These are phyloP conservation scores for Coemansia sp. DNA, from an alignment of 192 early-diverging fungal species.

Conservation along the genomic window DNA sequence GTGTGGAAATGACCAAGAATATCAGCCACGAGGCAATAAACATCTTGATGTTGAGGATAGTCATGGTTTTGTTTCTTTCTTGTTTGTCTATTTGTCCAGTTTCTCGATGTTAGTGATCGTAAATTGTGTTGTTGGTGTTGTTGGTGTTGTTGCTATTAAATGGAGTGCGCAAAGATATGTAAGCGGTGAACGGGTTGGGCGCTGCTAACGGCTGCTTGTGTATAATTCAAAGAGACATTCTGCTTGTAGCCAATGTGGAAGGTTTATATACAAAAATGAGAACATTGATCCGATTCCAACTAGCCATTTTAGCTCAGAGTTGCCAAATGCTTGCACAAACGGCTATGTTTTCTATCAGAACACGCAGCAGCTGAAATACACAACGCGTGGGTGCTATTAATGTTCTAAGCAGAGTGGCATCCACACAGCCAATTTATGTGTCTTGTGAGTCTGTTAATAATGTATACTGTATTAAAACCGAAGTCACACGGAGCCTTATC, in stretches of 20 bases:
- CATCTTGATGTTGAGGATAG: background rate
- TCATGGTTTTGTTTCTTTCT: background rate
- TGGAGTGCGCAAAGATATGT: background rate
- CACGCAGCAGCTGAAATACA: background rate
- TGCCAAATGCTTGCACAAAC: background rate
- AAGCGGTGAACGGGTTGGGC: background rate
- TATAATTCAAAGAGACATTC: background rate
- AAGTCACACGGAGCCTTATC: conserved; percentile 8
- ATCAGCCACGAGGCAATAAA: background rate
- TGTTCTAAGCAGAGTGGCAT: background rate
- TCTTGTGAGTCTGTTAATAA: conserved; percentile 13
- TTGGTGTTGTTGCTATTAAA: no score
- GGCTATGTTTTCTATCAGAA: background rate
- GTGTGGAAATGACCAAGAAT: background rate
- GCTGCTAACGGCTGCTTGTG: background rate
- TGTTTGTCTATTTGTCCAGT: no score
- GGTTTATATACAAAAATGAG: background rate
- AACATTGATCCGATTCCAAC: background rate
- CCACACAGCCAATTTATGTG: conserved; percentile 13
- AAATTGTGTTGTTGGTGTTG: no score
- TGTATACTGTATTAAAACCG: conserved; percentile 10
- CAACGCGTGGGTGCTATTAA: background rate
- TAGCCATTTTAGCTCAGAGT: background rate
- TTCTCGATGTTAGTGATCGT: no score
- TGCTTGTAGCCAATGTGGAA: background rate